A percentile compares a stretch with the other conserved stretches of the same genome.
Evolutionary conservation across 768 basidiomycete genomes (phyloP).

Genomic region (Lactarius deliciosus): DNA sequence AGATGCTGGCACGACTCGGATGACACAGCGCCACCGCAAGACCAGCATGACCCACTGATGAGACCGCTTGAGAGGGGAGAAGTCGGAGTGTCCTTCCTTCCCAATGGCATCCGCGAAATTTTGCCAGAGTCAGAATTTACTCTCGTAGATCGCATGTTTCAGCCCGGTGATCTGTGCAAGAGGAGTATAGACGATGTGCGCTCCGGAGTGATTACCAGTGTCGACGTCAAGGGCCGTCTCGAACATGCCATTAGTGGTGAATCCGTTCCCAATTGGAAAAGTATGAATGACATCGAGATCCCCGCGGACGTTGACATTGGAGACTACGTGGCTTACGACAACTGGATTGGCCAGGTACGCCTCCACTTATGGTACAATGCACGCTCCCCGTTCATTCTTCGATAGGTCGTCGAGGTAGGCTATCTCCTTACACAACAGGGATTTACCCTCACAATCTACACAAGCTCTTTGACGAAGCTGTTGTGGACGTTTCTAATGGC

Average conservation of each 20-base stretch:
- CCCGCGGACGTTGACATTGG: constrained; percentile 66
- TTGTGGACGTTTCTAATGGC: constrained; percentile 65
- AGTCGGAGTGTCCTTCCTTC: constrained; percentile 75
- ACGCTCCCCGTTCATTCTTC: constrained; percentile 20
- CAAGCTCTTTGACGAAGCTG: constrained; percentile 82
- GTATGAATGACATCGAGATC: constrained; percentile 54
- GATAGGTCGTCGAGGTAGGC: constrained; percentile 73
- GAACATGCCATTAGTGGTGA: constrained; percentile 72
- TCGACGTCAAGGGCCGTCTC: constrained; percentile 62
- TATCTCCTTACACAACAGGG: constrained; percentile 6
- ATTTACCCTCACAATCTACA: constrained; percentile 24
- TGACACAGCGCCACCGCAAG: constrained; percentile 50
- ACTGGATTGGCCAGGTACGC: constrained; percentile 88
- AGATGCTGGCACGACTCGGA: constrained; percentile 90
- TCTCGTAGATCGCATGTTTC: constrained; percentile 75
- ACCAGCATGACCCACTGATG: constrained; percentile 66
- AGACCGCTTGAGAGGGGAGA: constrained; percentile 74
- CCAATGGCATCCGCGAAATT: constrained; percentile 60
- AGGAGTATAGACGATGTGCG: constrained; percentile 68
- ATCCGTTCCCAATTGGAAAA: constrained; percentile 61
- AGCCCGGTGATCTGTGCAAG: constrained; percentile 81
- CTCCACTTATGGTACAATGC: constrained; percentile 19
- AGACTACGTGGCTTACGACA: constrained; percentile 77
- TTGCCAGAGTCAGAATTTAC: constrained; percentile 64
- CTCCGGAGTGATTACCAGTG: constrained; percentile 71